Conservation (phyloP, 2,329 filamentous ascomycete species). For the Colletotrichum abscissum region DNA sequence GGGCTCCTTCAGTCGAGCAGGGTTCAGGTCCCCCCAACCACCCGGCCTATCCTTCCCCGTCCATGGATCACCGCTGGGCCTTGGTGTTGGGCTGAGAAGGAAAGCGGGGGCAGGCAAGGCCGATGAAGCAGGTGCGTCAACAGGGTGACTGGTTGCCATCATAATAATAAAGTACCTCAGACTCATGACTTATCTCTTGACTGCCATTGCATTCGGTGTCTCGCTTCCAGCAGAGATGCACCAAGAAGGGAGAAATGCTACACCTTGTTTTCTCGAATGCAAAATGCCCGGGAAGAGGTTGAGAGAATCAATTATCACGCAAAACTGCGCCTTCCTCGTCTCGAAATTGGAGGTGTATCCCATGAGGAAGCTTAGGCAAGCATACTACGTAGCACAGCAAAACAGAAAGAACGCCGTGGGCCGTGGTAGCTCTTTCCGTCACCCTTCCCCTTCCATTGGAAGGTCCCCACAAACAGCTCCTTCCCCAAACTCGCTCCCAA, state of each 20-base stretch:
- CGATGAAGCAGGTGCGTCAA: background rate
- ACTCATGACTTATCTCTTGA: background rate
- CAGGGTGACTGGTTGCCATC: background rate
- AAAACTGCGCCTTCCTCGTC: background rate
- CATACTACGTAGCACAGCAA: background rate
- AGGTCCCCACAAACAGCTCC: constrained; percentile 13
- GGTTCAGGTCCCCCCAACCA: constrained; percentile 25
- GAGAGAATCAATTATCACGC: background rate
- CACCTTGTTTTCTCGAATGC: background rate
- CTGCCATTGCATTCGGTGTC: background rate
- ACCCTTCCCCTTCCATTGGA: background rate
- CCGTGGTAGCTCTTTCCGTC: background rate
- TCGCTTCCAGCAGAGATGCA: background rate
- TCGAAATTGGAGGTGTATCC: background rate
- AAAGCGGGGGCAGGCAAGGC: constrained; percentile 1
- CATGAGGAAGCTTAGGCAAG: background rate
- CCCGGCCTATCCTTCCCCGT: constrained; percentile 7
- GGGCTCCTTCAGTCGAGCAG: constrained; percentile 16
- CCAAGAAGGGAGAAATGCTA: background rate
- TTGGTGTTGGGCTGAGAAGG: background rate
- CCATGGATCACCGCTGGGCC: constrained; percentile 21
- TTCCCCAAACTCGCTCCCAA: background rate
- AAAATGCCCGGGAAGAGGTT: background rate
- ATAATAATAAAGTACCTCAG: no score
- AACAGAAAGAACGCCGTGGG: background rate